Evolutionary conservation across 371 early-diverging fungal species (phyloP), one percentile per base, ranked within the genome.

Genomic region (Rhizopus sp.): DNA sequence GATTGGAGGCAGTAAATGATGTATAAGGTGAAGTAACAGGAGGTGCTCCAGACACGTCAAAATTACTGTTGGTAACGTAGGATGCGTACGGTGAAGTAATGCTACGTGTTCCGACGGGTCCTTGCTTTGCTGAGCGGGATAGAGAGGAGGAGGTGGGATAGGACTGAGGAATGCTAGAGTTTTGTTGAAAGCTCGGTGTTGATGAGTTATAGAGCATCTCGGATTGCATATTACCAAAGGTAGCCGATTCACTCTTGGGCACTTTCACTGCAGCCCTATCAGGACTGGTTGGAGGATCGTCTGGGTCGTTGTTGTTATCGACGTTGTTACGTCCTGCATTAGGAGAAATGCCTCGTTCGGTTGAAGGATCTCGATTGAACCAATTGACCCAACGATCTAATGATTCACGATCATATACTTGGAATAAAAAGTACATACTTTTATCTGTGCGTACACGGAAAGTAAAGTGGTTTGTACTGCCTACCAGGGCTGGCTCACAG

Each of bases 331-430:
- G 32, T 32, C 23, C 23, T 23, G 23, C 32, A 13, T 31, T 12
- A 23, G 32, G 31, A 12, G 52, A 8, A 8, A 37, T n/a, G 5
- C 6, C 35, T 12, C 17, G n/a, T 12, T 6, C 50, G 37, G 42
- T 23, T 15, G 17, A 23, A 29, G 46, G 46, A 0, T 48, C 33
- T 12, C 69, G 69, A 12, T 57, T 47, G 49, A 77, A 74, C 78
- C 78, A 72, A 1, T 55, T 46, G 3, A 74, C 35, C 78, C 78
- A 77, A 35, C 72, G 59, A 12, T 69, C 59, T 5, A 77, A 57
- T 0, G 74, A 65, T 6, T 48, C 39, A 46, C 63, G 47, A 38
- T 77, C 78, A 29, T 65, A 57, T 8, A 77, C 78, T 63, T 77
- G 78, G 46, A 77, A 77, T 33, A 68, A 38, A 44, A 74, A 72